Conservation (phyloP, 2,329 filamentous ascomycete species). For the Fusarium succisae region DNA sequence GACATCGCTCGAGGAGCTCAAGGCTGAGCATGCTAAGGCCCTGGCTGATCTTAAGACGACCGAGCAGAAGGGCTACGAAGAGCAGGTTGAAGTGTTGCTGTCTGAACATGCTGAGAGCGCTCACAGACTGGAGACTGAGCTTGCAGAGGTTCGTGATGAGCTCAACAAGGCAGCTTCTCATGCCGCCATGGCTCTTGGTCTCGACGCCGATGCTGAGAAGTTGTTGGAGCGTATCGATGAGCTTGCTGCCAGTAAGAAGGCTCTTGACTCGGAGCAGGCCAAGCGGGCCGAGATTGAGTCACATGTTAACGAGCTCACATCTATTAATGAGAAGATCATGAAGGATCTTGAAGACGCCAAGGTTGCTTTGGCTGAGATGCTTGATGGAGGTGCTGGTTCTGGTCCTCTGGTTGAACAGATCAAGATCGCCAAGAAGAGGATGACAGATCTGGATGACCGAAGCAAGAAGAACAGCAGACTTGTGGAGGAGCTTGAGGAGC, state of each 20-base stretch:
- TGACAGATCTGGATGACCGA: constrained; percentile 67
- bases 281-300: constrained; percentile 66
- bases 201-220: constrained; percentile 74
- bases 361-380: constrained; percentile 61
- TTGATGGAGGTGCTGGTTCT: constrained; percentile 57
- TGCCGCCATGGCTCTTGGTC: constrained; percentile 67
- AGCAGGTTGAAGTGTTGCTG: constrained; percentile 66
- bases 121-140: constrained; percentile 67
- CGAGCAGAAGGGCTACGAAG: constrained; percentile 66
- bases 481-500: constrained; percentile 95
- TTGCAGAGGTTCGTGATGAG: constrained; percentile 72
- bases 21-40: constrained; percentile 60
- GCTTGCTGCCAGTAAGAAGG: constrained; percentile 67
- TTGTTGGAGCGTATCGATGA: constrained; percentile 69
- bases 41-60: constrained; percentile 58
- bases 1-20: constrained; percentile 60
- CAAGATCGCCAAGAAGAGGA: constrained; percentile 71
- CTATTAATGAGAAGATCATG: constrained; percentile 67
- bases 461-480: constrained; percentile 93
- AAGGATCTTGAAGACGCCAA: constrained; percentile 71
- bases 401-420: constrained; percentile 65
- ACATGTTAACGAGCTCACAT: constrained; percentile 64
- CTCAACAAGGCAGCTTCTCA: constrained; percentile 71
- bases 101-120: constrained; percentile 67
- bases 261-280: constrained; percentile 66